Evolutionary conservation across 1,284 basidiomycete species (phyloP).

Genomic region (Volvariella volvacea): DNA sequence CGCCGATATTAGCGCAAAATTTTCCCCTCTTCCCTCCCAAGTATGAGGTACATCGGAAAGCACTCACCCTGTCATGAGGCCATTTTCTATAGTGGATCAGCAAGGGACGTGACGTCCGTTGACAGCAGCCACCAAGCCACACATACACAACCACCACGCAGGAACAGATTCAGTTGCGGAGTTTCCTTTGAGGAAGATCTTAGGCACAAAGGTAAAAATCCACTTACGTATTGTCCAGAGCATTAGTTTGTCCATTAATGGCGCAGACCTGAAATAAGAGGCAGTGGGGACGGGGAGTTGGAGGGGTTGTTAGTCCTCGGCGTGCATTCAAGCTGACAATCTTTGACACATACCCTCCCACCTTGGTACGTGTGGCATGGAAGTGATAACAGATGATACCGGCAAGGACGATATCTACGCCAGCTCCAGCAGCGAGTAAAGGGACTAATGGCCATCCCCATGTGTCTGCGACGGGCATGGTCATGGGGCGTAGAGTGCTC

Average conservation of each 20-base stretch:
- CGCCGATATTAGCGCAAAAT: not conserved
- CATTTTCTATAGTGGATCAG: not conserved
- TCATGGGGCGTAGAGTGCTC: not conserved
- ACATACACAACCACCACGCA: too few relatives aligned
- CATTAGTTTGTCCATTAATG: slow-evolving; percentile 1
- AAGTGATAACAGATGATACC: not conserved
- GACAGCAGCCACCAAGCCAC: too few relatives aligned
- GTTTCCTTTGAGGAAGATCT: not conserved
- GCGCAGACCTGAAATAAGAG: not conserved
- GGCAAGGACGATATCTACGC: not conserved
- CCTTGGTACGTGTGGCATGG: not conserved
- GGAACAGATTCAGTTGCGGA: too few relatives aligned
- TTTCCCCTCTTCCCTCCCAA: not conserved
- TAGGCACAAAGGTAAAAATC: not conserved
- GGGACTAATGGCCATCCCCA: not conserved
- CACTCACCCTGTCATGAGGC: not conserved
- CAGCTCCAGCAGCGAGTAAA: not conserved
- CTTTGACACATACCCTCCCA: not conserved
- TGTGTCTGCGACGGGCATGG: not conserved
- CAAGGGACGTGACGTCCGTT: too few relatives aligned
- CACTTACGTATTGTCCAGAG: slow-evolving; percentile 1
- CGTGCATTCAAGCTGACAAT: too few relatives aligned
- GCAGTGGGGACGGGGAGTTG: too few relatives aligned
- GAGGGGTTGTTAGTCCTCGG: too few relatives aligned
- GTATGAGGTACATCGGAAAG: too few relatives aligned